Evolutionary conservation across 345 rosid species (phyloP), one percentile per base, ranked within the genome.

Genomic region (Theobroma cacao): DNA sequence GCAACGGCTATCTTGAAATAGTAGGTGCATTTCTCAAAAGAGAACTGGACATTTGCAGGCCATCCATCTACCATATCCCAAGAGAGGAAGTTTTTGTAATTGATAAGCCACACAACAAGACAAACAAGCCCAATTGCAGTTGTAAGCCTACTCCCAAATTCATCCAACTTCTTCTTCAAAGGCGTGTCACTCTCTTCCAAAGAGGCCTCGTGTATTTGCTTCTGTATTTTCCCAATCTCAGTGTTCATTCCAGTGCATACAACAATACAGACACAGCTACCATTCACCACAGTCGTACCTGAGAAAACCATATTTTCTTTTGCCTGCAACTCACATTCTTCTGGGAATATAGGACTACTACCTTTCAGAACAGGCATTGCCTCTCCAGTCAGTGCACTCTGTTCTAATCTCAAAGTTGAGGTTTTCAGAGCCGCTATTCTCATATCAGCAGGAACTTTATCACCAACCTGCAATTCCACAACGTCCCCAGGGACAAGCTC

Each of bases 1-100:
- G 98, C 97, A 77, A 93, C 95, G 1, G 98, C 98, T 77, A 95
- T 95, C 83, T 95, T 92, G 86, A 95, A 93, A 85, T 95, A 92
- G 79, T 93, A 95, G 31, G 98, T 95, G 77, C 98, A 93, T 79
- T 92, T 95, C 87, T 90, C 91, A 45, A 95, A 93, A 3, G 98
- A 95, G 65, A 95, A 95, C 56, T 61, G 81, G 31, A 93, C 15
- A 75, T 94, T 91, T 55, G 78, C 82, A 33, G 96, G 98, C 87
- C 94, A 88, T 47, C 97, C 93, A 56, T 95, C 89, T 50, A 83
- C 86, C 63, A 88, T 74, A 34, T 95, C 92, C 93, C 93, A 95
- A 20, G 92, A 89, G 52, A 95, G 86, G 72, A 92, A 95, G 66
- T 95, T 91, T 77, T 87, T 92, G 86, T 93, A 91, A 85, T 93